Conservation (phyloP, 1,139 yeast genomes). For the Diutina siamensis region DNA sequence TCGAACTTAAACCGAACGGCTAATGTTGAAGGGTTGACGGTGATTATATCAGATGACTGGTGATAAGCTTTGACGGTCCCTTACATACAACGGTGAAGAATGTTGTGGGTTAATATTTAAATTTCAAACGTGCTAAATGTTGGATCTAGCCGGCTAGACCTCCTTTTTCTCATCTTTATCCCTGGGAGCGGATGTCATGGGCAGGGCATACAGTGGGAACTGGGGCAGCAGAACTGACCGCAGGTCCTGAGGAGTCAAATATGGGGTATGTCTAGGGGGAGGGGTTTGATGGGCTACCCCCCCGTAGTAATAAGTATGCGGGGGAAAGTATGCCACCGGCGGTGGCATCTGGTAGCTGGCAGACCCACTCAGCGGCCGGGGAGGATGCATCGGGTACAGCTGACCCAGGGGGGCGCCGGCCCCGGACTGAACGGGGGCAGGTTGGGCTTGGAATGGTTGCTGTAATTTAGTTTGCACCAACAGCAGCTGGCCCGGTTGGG, state of each 20-base stretch:
- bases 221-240: slow-evolving; percentile 3
- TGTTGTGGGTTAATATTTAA: background rate
- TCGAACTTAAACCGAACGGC: no score
- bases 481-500: background rate
- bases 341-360: slow-evolving; percentile 2
- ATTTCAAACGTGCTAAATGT: background rate
- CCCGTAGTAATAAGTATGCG: slow-evolving; percentile 1
- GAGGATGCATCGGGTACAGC: background rate
- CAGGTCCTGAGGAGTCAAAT: slow-evolving; percentile 1
- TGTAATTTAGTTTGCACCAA: slow-evolving; percentile 3
- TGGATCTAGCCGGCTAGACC: slow-evolving; percentile 1
- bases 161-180: background rate
- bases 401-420: background rate
- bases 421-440: background rate
- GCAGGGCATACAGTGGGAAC: background rate
- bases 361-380: background rate
- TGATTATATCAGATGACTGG: no score
- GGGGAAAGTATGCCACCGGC: slow-evolving; percentile 4
- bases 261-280: background rate
- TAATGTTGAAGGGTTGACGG: no score
- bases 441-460: slow-evolving; percentile 5
- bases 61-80: no score
- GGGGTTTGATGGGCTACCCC: background rate
- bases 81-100: background rate
- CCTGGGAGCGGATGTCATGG: background rate